These are phyloP conservation scores for Ocimum tenuiflorum DNA, from an alignment of 257 asterid genomes.

Conservation along the genomic window DNA sequence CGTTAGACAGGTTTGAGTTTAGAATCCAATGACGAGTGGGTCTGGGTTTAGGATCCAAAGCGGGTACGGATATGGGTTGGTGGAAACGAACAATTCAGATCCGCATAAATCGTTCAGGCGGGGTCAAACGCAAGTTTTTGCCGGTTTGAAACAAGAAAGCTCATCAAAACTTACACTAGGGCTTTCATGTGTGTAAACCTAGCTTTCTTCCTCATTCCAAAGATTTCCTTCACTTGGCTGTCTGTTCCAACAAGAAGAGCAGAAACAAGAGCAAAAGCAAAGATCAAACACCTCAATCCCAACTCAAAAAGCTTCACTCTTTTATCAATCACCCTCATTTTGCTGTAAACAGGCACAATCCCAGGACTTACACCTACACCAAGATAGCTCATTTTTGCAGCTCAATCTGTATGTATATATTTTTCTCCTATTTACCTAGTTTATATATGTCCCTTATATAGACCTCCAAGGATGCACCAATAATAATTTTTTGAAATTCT, in stretches of 20 bases:
- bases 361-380: constrained; percentile 96
- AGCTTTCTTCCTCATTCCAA: constrained; percentile 63
- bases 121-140: too few relatives aligned
- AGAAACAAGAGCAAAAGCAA: constrained; percentile 51
- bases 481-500: background rate
- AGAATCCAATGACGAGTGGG: too few relatives aligned
- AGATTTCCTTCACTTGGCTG: constrained; percentile 68
- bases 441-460: too few relatives aligned
- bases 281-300: constrained; percentile 53
- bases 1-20: too few relatives aligned
- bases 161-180: constrained; percentile 69
- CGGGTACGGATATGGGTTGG: too few relatives aligned
- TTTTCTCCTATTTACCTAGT: too few relatives aligned
- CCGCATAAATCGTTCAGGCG: too few relatives aligned
- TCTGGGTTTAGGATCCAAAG: too few relatives aligned
- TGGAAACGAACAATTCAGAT: too few relatives aligned
- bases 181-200: constrained; percentile 87
- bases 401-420: too few relatives aligned
- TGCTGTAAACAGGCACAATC: constrained; percentile 37
- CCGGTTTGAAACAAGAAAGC: too few relatives aligned
- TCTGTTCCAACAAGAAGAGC: constrained; percentile 65
- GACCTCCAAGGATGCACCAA: too few relatives aligned
- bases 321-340: constrained; percentile 49
- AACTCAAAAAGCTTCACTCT: constrained; percentile 61
- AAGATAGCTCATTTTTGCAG: constrained; percentile 50